Evolutionary conservation across 805 yeast genomes (phyloP).

Genomic region (Kazachstania africana): DNA sequence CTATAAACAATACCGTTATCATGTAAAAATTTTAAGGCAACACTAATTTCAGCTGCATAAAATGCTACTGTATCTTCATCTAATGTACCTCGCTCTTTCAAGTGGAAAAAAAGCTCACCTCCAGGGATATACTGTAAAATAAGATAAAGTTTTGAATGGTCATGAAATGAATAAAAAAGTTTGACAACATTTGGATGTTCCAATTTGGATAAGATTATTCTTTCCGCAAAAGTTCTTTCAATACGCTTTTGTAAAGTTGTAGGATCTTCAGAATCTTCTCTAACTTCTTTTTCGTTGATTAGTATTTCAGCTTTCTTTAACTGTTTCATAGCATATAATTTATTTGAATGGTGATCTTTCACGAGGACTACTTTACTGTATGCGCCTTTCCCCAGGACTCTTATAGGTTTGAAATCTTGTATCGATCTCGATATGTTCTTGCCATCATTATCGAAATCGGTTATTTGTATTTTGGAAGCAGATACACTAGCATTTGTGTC

Average conservation of each 20-base stretch:
- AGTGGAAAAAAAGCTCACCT: slow-evolving; percentile 57
- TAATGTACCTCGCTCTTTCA: slow-evolving; percentile 31
- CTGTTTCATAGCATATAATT: slow-evolving; percentile 77
- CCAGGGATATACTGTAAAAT: slow-evolving; percentile 78
- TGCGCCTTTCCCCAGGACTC: slow-evolving; percentile 78
- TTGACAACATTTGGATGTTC: slow-evolving; percentile 76
- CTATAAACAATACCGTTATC: slow-evolving; percentile 73
- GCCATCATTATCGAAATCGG: background rate
- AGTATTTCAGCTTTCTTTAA: slow-evolving; percentile 70
- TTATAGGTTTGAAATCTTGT: slow-evolving; percentile 58
- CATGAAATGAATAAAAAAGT: slow-evolving; percentile 76
- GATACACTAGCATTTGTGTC: background rate
- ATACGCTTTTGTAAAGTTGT: slow-evolving; percentile 33
- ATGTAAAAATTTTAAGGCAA: slow-evolving; percentile 69
- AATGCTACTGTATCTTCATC: slow-evolving; percentile 61
- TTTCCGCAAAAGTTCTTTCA: slow-evolving; percentile 72
- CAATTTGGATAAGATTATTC: slow-evolving; percentile 57
- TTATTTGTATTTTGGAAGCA: background rate
- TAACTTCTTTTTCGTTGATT: slow-evolving; percentile 28
- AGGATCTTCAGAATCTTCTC: slow-evolving; percentile 14
- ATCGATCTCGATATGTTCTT: slow-evolving; percentile 13
- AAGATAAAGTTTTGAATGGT: slow-evolving; percentile 59
- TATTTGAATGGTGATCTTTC: slow-evolving; percentile 47
- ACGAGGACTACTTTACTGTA: slow-evolving; percentile 81
- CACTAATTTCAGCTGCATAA: slow-evolving; percentile 69